These are phyloP conservation scores for Apiospora hydei DNA, from an alignment of 2,329 filamentous ascomycete genomes.

Conservation along the genomic window DNA sequence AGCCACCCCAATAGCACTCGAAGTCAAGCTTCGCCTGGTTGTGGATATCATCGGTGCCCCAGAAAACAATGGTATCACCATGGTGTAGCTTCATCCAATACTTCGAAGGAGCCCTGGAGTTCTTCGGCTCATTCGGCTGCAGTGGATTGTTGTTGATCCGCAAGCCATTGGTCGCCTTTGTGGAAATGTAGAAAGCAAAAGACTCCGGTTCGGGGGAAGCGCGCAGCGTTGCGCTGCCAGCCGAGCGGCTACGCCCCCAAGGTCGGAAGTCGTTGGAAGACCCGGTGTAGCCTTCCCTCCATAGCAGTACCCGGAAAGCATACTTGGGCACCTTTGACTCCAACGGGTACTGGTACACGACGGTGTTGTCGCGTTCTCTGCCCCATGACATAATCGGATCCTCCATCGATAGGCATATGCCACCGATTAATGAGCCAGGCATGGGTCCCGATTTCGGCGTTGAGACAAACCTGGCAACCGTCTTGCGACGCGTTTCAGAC, in stretches of 20 bases:
- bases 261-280: constrained; percentile 60
- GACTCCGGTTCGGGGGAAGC: constrained; percentile 52
- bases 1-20: constrained; percentile 64
- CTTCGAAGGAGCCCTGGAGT: constrained; percentile 60
- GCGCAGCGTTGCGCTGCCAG: constrained; percentile 44
- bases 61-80: constrained; percentile 80
- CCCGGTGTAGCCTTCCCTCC: constrained; percentile 70
- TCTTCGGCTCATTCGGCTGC: constrained; percentile 60
- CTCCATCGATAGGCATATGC: constrained; percentile 70
- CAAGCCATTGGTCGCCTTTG: constrained; percentile 79
- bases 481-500: constrained; percentile 32
- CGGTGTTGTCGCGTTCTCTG: constrained; percentile 71
- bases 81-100: constrained; percentile 76
- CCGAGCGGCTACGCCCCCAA: constrained; percentile 59
- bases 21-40: constrained; percentile 56
- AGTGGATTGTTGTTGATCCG: constrained; percentile 77
- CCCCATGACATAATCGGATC: constrained; percentile 80
- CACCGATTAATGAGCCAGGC: constrained; percentile 49
- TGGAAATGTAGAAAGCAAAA: constrained; percentile 77
- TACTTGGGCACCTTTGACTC: constrained; percentile 83
- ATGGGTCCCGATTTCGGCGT: constrained; percentile 5
- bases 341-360: constrained; percentile 65
- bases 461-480: constrained; percentile 23
- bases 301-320: constrained; percentile 80
- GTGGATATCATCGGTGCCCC: constrained; percentile 55